Conservation (phyloP, 768 basidiomycete species). For the Rhizopogon rudus region DNA sequence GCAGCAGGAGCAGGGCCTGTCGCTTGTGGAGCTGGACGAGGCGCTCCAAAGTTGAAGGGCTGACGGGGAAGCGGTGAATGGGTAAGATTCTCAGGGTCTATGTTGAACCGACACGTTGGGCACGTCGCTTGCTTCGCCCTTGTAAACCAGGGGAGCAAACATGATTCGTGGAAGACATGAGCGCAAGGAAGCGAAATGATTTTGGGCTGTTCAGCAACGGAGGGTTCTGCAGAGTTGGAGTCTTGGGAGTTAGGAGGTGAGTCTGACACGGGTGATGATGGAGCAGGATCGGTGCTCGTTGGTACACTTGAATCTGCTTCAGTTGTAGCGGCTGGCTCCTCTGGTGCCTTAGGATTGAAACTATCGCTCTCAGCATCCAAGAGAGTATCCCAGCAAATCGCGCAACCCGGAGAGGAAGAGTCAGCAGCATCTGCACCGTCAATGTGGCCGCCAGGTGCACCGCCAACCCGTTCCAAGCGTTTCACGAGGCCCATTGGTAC, state of each 20-base stretch:
- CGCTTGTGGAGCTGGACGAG: conserved; percentile 9
- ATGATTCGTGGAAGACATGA: conserved; percentile 76
- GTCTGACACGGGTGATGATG: conserved; percentile 5
- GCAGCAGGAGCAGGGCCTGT: conserved; percentile 7
- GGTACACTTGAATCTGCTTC: conserved; percentile 7
- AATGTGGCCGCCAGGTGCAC: conserved; percentile 28
- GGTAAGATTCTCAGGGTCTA: conserved; percentile 75
- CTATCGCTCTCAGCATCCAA: conserved; percentile 41
- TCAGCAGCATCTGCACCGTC: conserved; percentile 30
- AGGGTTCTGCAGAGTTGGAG: conserved; percentile 3
- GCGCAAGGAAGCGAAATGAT: conserved; percentile 74
- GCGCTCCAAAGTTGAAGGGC: conserved; percentile 7
- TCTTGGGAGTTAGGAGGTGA: conserved; percentile 4
- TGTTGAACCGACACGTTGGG: conserved; percentile 78
- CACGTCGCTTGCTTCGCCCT: conserved; percentile 76
- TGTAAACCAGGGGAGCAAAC: conserved; percentile 80
- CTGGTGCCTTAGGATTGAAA: conserved; percentile 12
- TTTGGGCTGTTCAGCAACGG: conserved; percentile 26
- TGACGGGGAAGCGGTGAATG: conserved; percentile 25
- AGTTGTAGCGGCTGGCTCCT: conserved; percentile 1
- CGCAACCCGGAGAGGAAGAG: conserved; percentile 43
- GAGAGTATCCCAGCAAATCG: conserved; percentile 73
- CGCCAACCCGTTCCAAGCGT: conserved; percentile 50
- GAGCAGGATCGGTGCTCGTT: conserved; percentile 17
- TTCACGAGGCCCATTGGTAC: conserved; percentile 64